Base-by-base conservation (phyloP, 2,329 filamentous ascomycete genomes). In the Hypoxylon sp. region DNA sequence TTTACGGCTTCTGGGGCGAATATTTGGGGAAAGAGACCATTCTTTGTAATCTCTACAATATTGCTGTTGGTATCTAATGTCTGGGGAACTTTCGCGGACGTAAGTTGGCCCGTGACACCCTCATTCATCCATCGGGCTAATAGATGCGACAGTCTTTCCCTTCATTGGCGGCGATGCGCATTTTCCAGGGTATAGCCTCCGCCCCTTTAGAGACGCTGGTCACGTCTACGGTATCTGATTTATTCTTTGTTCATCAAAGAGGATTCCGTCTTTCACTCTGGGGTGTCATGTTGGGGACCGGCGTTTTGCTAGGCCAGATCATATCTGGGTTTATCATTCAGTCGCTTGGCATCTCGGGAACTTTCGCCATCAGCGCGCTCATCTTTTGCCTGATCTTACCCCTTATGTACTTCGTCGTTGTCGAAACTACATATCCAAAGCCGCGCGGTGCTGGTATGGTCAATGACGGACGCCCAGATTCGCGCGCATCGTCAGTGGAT, bases 391-490 rank as follows among this genome's bases (percentile, higher is more conserved):
- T 79, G 0, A 78, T 84, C 5, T 60, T 83, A 1, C 70, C 80
- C 0, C 68, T 77, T 6, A 82, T 83, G 67, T 83, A 81, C 69
- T 83, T 84, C 72, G 76, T 83, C 67, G 81, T 83, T 1, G 77
- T 81, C 9, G 83, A 84, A 65, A 84, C 82, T 11, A 80, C 80
- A 0, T 83, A 78, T 57, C 66, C 58, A 3, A 61, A 60, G 52
- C 58, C 70, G 11, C 57, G 56, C 5, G 50, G n/a, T 24, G 17
- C 17, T 22, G 52, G 39, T n/a, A 52, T 14, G 42, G 8, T 19
- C 19, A 26, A 44, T 14, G 63, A 70, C 3, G 44, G 50, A n/a
- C 65, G 68, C 26, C 68, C 65, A 14, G 58, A 37, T 22, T 61
- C 68, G 3, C 56, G 54, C 22, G 58, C 33, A n/a, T 66, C 69